Base-by-base conservation (phyloP, 306 rosid species). In the Pterocarpus macrocarpus region DNA sequence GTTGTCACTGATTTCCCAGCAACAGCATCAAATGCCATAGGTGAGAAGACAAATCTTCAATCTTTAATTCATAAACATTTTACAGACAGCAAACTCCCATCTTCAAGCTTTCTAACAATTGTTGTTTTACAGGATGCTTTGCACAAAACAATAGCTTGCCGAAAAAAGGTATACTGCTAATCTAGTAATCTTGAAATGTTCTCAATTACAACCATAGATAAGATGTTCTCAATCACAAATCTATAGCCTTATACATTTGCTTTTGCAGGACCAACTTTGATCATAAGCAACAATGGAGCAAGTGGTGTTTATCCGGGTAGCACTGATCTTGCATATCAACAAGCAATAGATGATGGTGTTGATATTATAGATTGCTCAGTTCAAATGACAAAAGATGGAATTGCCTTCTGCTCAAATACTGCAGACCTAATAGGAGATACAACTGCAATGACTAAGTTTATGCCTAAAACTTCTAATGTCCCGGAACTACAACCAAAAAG, bases 331-430 rank as follows among this genome's bases (percentile, higher is more conserved):
- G 94, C 99, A 65, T 96, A 96, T 71, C 81, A 90, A 47, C 85
- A 74, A 83, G 97, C 99, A 45, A 69, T 96, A 77, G 83, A 81
- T 12, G 97, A 92, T 15, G 98, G 97, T 0, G 87, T 91, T 0
- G 97, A 96, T 82, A 83, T 96, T 13, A 93, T 96, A 61, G 99
- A 93, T 86, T 93, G 99, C 87, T 75, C 97, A 6, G 97, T 96
- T 68, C 98, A 96, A 86, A 80, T 96, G 87, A 86, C 98, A 49
- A 92, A 91, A 81, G 99, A 96, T 61, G 94, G 94, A 45, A 88
- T 88, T 59, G 86, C 97, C 59, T 93, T 96, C 87, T 96, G 99
- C 81, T 80, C 88, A 61, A 75, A 80, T 35, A 4, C 47, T 0
- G 43, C 82, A 7, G 97, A 93, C 82, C 90, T 96, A 41, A 75